Evolutionary conservation across 2,329 filamentous ascomycete genomes (phyloP), one percentile per base, ranked within the genome.

Genomic region (Neonectria neomacrospora): DNA sequence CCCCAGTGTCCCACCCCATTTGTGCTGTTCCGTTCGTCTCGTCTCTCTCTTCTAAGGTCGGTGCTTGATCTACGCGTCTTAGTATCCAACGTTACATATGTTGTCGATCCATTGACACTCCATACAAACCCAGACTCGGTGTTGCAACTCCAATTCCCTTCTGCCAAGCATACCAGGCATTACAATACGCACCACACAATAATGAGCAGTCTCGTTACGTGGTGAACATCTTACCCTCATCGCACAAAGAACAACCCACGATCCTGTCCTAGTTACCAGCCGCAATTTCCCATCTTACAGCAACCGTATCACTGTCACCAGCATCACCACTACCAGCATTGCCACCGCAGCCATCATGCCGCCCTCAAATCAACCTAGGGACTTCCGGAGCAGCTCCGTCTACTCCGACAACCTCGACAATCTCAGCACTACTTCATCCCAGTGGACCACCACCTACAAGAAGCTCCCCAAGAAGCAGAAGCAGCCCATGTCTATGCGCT

Each of bases 401-500:
- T 71, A 69, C 59, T 71, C 71, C 37, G 63, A 72, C 41, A 44
- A n/a, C 64, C 63, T 64, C 55, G 54, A 63, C 58, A 41, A 32
- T 34, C 53, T 67, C 58, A 69, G 67, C 58, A 68, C 63, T 55
- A 64, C 58, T 56, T 73, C 71, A 16, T 71, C 73, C 26, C 51
- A 66, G 28, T 74, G 72, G 71, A 70, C 69, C 20, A 67, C 65
- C 48, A 66, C 67, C 20, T 70, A 74, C 66, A 60, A 54, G 37
- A 69, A 53, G 39, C 61, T 75, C 8, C 72, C 74, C 44, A 74
- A 70, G 59, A 68, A 68, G 54, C 71, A 67, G 37, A 68, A 68
- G 56, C 71, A 67, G 37, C 54, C 69, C 42, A 57, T 58, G 54
- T 54, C 68, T 26, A 63, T 75, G 2, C 60, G 70, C 2, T 75